Percentiles rank a stretch among this genome's conserved stretches.
Evolutionary conservation across 768 basidiomycete species (phyloP).

Genomic region (Cyathus striatus): DNA sequence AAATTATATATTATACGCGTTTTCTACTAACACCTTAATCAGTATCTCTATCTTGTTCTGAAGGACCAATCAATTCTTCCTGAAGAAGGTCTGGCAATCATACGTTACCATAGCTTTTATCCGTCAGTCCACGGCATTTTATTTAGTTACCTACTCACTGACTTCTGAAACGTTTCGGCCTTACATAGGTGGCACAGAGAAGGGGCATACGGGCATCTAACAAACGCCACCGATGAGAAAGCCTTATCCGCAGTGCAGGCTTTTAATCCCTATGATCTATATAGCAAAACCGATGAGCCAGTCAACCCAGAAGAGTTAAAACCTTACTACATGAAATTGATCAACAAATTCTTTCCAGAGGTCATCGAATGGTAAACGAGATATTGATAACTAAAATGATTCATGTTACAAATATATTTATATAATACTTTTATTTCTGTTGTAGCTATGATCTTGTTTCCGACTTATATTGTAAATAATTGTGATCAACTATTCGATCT

Average conservation of each 20-base stretch:
- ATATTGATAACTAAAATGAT: no score
- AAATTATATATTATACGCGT: slow-evolving; percentile 7
- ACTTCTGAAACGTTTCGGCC: no score
- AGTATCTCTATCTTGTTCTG: slow-evolving; percentile 64
- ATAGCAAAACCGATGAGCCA: slow-evolving; percentile 63
- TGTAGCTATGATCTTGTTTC: no score
- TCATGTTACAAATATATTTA: no score
- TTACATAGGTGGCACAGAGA: slow-evolving; percentile 63
- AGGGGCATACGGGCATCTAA: slow-evolving; percentile 61
- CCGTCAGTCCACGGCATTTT: slow-evolving; percentile 50
- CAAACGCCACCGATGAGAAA: slow-evolving; percentile 45
- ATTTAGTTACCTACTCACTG: no score
- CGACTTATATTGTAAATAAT: no score
- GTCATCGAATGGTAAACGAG: slow-evolving; percentile 60
- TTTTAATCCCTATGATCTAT: slow-evolving; percentile 79
- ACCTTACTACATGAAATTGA: slow-evolving; percentile 64
- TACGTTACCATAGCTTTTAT: slow-evolving; percentile 78
- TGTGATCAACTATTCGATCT: no score
- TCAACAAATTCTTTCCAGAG: slow-evolving; percentile 63
- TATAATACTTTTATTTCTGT: no score
- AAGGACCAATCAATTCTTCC: slow-evolving; percentile 64
- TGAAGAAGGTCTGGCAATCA: slow-evolving; percentile 65
- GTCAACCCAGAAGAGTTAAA: slow-evolving; percentile 44
- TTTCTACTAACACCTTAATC: neutral
- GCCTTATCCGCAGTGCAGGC: slow-evolving; percentile 58